Evolutionary conservation across 2,329 filamentous ascomycete species (phyloP).

Genomic region (Microdochium nivale): DNA sequence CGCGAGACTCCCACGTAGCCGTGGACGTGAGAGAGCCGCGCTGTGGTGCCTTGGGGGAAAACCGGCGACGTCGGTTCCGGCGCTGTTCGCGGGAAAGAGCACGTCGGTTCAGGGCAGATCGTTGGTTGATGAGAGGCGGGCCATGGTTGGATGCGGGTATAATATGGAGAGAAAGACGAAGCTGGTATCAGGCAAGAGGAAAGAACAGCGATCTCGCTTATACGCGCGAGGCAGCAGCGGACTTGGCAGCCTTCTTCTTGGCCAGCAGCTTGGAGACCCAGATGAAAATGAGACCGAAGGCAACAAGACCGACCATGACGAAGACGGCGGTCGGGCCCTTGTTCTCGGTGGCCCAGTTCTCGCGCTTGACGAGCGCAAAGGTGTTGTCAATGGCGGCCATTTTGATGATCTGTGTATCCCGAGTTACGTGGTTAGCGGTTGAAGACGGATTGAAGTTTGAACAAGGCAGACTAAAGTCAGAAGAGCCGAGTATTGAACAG

Average conservation of each 20-base stretch:
- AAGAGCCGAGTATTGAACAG: no score
- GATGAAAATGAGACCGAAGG: conserved; percentile 16
- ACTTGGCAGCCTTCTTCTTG: conserved; percentile 18
- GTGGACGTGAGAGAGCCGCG: background rate
- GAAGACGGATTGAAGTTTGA: no score
- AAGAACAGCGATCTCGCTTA: no score
- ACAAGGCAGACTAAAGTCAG: no score
- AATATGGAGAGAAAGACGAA: background rate
- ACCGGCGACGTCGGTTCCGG: background rate
- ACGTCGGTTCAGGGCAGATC: background rate
- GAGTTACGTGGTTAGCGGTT: background rate
- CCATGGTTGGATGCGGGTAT: background rate
- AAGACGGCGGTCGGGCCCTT: conserved; percentile 24
- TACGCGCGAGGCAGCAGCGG: conserved; percentile 1
- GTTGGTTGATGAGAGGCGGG: background rate
- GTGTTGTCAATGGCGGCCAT: conserved; percentile 25
- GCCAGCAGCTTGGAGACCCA: conserved; percentile 19
- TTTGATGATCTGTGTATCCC: conserved; percentile 10
- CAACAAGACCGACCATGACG: conserved; percentile 24
- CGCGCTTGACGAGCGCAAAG: conserved; percentile 19
- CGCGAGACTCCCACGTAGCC: background rate
- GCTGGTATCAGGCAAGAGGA: conserved; percentile 1
- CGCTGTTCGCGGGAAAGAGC: no score
- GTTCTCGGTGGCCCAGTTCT: conserved; percentile 23
- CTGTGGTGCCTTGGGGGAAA: background rate